Evolutionary conservation across 768 basidiomycete genomes (phyloP).

Genomic region (Glaciozyma martinii): DNA sequence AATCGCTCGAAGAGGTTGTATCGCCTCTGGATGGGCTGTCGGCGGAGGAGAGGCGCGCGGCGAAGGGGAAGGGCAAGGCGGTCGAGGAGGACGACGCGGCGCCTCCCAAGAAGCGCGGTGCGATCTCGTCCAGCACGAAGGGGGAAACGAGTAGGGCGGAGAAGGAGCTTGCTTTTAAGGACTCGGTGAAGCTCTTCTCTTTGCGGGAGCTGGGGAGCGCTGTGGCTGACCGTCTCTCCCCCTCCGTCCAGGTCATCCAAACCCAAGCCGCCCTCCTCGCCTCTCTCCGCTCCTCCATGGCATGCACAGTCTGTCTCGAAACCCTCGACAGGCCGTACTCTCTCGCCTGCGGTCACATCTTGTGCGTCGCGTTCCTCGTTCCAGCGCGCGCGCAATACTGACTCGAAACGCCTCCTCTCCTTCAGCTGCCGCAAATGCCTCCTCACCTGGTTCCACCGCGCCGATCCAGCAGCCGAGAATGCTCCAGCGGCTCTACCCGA

Average conservation of each 20-base stretch:
- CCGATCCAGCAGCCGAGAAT: neutral
- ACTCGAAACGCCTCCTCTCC: neutral
- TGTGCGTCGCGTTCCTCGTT: constrained; percentile 3
- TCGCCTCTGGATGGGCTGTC: constrained; percentile 5
- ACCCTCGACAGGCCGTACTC: constrained; percentile 24
- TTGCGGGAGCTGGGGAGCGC: neutral
- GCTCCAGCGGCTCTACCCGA: neutral
- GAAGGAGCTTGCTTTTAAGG: constrained; percentile 17
- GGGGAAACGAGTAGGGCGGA: neutral
- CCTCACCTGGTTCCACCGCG: constrained; percentile 27
- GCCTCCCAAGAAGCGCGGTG: neutral
- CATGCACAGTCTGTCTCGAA: constrained; percentile 29
- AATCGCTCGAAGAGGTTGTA: neutral
- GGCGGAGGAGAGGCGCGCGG: constrained; percentile 6
- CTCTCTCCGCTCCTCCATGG: constrained; percentile 11
- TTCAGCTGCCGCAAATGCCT: constrained; percentile 30
- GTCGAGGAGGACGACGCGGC: neutral
- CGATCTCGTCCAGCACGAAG: neutral
- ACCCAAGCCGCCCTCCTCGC: constrained; percentile 16
- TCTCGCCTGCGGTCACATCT: constrained; percentile 30
- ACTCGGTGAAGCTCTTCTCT: constrained; percentile 8
- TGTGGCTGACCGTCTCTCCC: neutral
- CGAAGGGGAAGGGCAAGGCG: constrained; percentile 26
- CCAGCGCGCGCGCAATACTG: neutral
- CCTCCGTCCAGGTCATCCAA: constrained; percentile 5